Conservation (phyloP, 768 basidiomycete species). For the Polyporus arcularius region DNA sequence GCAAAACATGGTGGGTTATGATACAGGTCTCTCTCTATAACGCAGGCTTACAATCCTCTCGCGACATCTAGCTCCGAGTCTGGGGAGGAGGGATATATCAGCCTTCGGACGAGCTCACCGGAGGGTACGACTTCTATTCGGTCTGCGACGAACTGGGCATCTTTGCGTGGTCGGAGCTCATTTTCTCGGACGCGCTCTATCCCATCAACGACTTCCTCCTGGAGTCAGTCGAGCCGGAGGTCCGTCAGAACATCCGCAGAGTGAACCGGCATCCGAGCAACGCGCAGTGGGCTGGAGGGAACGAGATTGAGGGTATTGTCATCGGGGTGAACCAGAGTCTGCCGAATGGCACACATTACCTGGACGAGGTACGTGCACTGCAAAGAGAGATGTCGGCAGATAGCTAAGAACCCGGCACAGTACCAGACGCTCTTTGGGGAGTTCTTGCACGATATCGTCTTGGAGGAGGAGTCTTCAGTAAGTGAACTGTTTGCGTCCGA, state of each 20-base stretch:
- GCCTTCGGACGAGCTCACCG: constrained; percentile 36
- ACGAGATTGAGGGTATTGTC: constrained; percentile 61
- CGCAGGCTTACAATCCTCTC: not conserved
- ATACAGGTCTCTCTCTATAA: not conserved
- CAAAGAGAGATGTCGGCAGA: not conserved
- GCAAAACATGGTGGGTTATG: constrained; percentile 55
- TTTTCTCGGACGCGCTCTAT: constrained; percentile 58
- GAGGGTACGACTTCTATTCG: constrained; percentile 57
- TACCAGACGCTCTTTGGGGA: constrained; percentile 54
- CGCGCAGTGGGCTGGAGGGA: constrained; percentile 63
- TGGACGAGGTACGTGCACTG: constrained; percentile 44
- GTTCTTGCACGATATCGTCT: constrained; percentile 48
- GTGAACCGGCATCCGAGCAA: constrained; percentile 60
- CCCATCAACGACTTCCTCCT: constrained; percentile 57
- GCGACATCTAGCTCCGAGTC: constrained; percentile 45
- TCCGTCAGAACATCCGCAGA: constrained; percentile 56
- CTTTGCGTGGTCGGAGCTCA: constrained; percentile 62
- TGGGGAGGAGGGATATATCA: constrained; percentile 56
- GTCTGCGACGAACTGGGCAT: constrained; percentile 62
- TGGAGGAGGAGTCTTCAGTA: constrained; percentile 53
- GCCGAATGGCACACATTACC: constrained; percentile 48
- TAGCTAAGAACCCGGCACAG: constrained; percentile 27
- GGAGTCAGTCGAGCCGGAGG: constrained; percentile 53
- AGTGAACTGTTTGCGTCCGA: constrained; percentile 2
- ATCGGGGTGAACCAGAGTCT: constrained; percentile 36